Evolutionary conservation across 169 alveolate genomes (phyloP).

Genomic region (Theileria equi): DNA sequence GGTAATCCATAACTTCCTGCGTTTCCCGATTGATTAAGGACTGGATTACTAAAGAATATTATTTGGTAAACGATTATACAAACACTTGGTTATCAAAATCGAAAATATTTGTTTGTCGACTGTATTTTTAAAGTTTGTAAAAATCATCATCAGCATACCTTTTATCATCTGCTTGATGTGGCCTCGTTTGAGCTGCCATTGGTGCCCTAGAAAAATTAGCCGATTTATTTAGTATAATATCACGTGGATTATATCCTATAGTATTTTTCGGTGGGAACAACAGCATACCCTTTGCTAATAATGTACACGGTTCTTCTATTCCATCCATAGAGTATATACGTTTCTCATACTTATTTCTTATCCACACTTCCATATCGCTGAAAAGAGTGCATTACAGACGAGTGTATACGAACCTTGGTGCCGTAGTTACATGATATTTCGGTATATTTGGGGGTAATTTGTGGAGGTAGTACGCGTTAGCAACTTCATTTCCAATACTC

Average conservation of each 20-base stretch:
- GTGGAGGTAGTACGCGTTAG: slow-evolving; percentile 70
- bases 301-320: slow-evolving; percentile 62
- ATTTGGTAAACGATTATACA: no score
- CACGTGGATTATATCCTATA: slow-evolving; percentile 57
- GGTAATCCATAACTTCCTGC: not conserved
- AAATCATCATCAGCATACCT: not conserved
- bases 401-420: slow-evolving; percentile 24
- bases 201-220: not conserved
- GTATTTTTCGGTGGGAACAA: not conserved
- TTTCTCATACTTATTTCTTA: slow-evolving; percentile 79
- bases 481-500: slow-evolving; percentile 66
- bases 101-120: not conserved
- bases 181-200: not conserved
- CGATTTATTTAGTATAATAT: slow-evolving; percentile 1
- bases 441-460: slow-evolving; percentile 63
- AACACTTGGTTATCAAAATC: no score
- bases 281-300: slow-evolving; percentile 45
- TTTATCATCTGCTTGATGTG: not conserved
- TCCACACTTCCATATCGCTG: slow-evolving; percentile 81
- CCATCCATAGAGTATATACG: slow-evolving; percentile 72
- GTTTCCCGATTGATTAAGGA: not conserved
- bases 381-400: not conserved
- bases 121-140: not conserved
- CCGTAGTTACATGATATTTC: slow-evolving; percentile 18
- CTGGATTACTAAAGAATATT: not conserved